Conservation (phyloP, 495 filamentous ascomycete species). For the Neurospora africana region DNA sequence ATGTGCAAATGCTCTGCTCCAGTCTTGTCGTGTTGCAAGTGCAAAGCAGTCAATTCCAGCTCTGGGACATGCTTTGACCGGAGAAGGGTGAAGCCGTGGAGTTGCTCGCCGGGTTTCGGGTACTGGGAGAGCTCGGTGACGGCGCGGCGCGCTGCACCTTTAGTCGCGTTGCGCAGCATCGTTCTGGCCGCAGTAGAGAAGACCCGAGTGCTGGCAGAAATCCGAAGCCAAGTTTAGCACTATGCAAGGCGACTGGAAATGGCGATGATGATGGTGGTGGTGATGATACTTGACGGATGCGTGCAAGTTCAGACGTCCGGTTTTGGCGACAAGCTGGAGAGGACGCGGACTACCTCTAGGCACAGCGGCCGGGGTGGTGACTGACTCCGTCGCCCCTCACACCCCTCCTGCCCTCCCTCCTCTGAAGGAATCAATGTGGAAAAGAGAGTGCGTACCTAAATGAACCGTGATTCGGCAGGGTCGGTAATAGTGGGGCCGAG, state of each 20-base stretch:
- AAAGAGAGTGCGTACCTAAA: no score
- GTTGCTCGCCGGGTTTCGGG: constrained; percentile 67
- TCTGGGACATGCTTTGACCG: constrained; percentile 87
- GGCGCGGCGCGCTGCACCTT: constrained; percentile 47
- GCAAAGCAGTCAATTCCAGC: constrained; percentile 80
- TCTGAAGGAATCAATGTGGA: not conserved
- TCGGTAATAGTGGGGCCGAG: not conserved
- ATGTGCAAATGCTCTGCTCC: constrained; percentile 93
- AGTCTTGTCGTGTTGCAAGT: constrained; percentile 84
- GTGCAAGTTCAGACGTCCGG: not conserved
- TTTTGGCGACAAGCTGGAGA: not conserved
- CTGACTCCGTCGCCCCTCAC: not conserved
- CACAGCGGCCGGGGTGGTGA: not conserved
- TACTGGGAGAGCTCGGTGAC: constrained; percentile 61
- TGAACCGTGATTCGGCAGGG: not conserved
- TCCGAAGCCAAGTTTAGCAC: not conserved
- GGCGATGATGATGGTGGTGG: not conserved
- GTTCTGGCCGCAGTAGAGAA: constrained; percentile 2
- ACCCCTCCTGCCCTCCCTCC: not conserved
- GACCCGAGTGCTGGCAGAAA: not conserved
- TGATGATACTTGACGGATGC: not conserved
- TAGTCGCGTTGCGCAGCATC: constrained; percentile 41
- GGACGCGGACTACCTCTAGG: not conserved
- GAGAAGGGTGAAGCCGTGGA: constrained; percentile 86
- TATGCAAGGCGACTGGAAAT: not conserved